A percentile compares a stretch with the other conserved stretches of the same genome.
Conservation (phyloP, 2,329 filamentous ascomycete genomes). For the Rhynchosporium agropyri region DNA sequence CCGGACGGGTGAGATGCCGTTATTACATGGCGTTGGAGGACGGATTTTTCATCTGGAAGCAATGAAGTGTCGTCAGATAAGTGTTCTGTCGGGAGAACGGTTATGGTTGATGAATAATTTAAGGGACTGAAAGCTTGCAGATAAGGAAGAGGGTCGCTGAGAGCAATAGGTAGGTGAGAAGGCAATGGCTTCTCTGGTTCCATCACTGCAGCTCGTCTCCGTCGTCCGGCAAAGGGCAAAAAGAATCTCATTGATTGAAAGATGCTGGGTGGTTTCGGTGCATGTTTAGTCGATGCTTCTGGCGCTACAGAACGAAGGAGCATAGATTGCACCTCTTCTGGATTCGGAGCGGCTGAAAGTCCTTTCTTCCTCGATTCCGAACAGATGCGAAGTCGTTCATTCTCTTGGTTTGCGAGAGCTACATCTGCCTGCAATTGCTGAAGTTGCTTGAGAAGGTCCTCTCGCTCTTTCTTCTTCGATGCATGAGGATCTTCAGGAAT, state of each 20-base stretch:
- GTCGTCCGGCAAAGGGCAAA: slow-evolving; percentile 39
- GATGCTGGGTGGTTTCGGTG: slow-evolving; percentile 34
- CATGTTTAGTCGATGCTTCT: slow-evolving; percentile 22
- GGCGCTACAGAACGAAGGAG: slow-evolving; percentile 35
- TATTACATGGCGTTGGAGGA: slow-evolving; percentile 60
- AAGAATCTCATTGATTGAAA: slow-evolving; percentile 40
- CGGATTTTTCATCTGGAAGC: slow-evolving; percentile 30
- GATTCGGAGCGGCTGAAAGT: slow-evolving; percentile 48
- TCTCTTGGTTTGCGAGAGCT: slow-evolving; percentile 58
- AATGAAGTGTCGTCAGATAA: slow-evolving; percentile 30
- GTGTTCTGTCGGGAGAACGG: slow-evolving; percentile 46
- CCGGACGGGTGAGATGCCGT: slow-evolving; percentile 50
- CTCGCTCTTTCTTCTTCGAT: slow-evolving; percentile 55
- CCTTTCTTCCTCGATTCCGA: slow-evolving; percentile 44
- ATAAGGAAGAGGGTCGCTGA: slow-evolving; percentile 68
- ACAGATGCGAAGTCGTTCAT: slow-evolving; percentile 53
- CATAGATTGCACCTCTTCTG: slow-evolving; percentile 41
- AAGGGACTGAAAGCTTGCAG: slow-evolving; percentile 73
- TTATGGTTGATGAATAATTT: slow-evolving; percentile 58
- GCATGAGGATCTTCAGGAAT: slow-evolving; percentile 39
- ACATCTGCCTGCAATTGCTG: slow-evolving; percentile 60
- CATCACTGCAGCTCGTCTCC: slow-evolving; percentile 38
- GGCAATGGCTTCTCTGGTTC: slow-evolving; percentile 48
- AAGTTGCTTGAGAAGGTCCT: slow-evolving; percentile 58
- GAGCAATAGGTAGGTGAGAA: slow-evolving; percentile 66